Percentiles rank a stretch among this genome's conserved stretches.
Conservation (phyloP, 768 basidiomycete species). For the Leccinellum rugosiceps region DNA sequence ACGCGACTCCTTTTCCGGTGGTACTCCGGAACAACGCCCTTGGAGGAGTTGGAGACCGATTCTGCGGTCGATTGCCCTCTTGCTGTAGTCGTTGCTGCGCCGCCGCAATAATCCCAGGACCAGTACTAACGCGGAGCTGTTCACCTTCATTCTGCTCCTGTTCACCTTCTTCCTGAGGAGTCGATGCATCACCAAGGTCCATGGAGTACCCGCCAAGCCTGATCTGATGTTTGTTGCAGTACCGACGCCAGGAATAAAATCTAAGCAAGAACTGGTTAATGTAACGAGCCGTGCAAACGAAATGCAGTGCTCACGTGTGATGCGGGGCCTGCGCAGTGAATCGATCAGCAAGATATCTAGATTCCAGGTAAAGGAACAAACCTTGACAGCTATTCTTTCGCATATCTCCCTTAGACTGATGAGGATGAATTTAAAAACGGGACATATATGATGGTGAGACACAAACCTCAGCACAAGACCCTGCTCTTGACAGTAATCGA, state of each 20-base stretch:
- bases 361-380: constrained; percentile 23
- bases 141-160: constrained; percentile 43
- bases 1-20: constrained; percentile 87
- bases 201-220: constrained; percentile 83
- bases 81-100: constrained; percentile 41
- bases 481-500: constrained; percentile 87
- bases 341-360: constrained; percentile 3
- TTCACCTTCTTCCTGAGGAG: constrained; percentile 42
- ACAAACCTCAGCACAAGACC: constrained; percentile 74
- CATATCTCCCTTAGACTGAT: constrained; percentile 72
- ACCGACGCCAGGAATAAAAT: constrained; percentile 88
- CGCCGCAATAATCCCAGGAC: constrained; percentile 45
- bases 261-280: constrained; percentile 34
- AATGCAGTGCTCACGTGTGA: constrained; percentile 60
- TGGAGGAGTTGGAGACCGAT: constrained; percentile 79
- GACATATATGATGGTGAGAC: neutral
- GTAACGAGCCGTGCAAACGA: neutral
- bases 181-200: constrained; percentile 53
- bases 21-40: constrained; percentile 78
- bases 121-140: constrained; percentile 32
- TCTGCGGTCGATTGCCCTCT: constrained; percentile 40
- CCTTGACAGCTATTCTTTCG: constrained; percentile 82
- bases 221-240: constrained; percentile 91
- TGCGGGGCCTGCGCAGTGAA: constrained; percentile 63
- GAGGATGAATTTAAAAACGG: constrained; percentile 26